Conservation (phyloP, 176 grass and related monocot genomes). For the Canna indica region DNA sequence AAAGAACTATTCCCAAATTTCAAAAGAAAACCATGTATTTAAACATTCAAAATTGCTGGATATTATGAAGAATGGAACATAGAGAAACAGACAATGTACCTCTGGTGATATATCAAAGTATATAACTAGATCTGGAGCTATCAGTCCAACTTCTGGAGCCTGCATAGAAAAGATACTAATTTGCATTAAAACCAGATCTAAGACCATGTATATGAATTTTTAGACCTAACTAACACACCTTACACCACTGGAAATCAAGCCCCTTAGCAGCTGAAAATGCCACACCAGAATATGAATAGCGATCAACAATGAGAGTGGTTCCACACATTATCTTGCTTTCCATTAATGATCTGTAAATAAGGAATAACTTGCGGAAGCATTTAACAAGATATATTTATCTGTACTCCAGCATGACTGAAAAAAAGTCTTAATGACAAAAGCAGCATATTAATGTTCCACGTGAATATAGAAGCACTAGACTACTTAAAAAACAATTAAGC, state of each 20-base stretch:
- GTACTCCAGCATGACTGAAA: not conserved
- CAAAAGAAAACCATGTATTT: too few relatives aligned
- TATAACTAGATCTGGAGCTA: slow-evolving; percentile 88
- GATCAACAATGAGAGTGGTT: slow-evolving; percentile 56
- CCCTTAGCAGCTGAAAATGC: slow-evolving; percentile 66
- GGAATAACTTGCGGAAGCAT: not conserved
- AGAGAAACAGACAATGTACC: slow-evolving; percentile 32
- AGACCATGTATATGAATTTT: not conserved
- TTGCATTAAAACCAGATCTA: not conserved
- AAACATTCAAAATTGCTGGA: too few relatives aligned
- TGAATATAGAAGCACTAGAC: not conserved
- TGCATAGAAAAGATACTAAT: slow-evolving; percentile 18
- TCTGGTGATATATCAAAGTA: slow-evolving; percentile 87
- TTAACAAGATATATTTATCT: not conserved
- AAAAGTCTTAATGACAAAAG: not conserved
- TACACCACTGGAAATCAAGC: slow-evolving; percentile 61
- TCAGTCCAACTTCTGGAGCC: slow-evolving; percentile 71
- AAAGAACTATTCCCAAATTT: too few relatives aligned
- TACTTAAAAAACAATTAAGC: too few relatives aligned
- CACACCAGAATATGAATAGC: slow-evolving; percentile 63
- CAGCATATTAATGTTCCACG: not conserved
- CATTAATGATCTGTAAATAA: slow-evolving; percentile 51
- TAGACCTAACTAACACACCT: slow-evolving; percentile 28
- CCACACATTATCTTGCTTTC: slow-evolving; percentile 73
- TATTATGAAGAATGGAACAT: not conserved